Evolutionary conservation across 2,329 filamentous ascomycete genomes (phyloP).

Genomic region (Claviceps africana): DNA sequence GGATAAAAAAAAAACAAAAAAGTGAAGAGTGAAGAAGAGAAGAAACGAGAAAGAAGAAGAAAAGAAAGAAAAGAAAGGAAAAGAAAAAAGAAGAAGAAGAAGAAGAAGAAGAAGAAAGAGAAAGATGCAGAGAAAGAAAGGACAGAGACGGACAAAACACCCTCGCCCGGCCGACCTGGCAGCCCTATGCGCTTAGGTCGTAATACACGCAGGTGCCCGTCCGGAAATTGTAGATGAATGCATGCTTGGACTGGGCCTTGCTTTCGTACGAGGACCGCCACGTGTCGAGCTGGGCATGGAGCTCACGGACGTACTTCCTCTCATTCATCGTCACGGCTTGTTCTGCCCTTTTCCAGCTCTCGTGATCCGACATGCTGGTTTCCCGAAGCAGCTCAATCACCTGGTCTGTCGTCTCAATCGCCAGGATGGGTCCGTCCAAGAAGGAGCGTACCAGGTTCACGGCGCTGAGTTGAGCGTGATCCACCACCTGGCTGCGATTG

Average conservation of each 20-base stretch:
- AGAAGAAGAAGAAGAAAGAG: background rate
- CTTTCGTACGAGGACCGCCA: conserved; percentile 46
- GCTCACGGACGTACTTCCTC: conserved; percentile 67
- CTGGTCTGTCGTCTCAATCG: conserved; percentile 76
- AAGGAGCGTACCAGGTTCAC: conserved; percentile 56
- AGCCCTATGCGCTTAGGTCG: conserved; percentile 45
- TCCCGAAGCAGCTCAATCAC: conserved; percentile 63
- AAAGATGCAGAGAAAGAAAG: background rate
- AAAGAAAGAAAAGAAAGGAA: too few species aligned
- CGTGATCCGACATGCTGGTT: conserved; percentile 63
- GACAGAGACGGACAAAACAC: background rate
- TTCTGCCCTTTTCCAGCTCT: conserved; percentile 71
- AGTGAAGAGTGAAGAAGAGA: too few species aligned
- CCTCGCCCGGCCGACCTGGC: background rate
- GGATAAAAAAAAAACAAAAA: too few species aligned
- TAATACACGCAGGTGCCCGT: conserved; percentile 77
- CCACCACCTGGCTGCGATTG: conserved; percentile 74
- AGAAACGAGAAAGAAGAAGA: too few species aligned
- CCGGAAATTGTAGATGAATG: conserved; percentile 85
- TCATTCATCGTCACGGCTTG: conserved; percentile 65
- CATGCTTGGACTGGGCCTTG: conserved; percentile 47
- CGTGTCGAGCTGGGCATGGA: conserved; percentile 59
- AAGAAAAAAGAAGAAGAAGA: too few species aligned
- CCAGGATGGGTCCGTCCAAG: conserved; percentile 65
- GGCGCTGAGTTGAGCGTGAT: conserved; percentile 51